A percentile compares a stretch with the other conserved stretches of the same genome.
Evolutionary conservation across 768 basidiomycete species (phyloP).

Genomic region (Nevesoporus exiguus): DNA sequence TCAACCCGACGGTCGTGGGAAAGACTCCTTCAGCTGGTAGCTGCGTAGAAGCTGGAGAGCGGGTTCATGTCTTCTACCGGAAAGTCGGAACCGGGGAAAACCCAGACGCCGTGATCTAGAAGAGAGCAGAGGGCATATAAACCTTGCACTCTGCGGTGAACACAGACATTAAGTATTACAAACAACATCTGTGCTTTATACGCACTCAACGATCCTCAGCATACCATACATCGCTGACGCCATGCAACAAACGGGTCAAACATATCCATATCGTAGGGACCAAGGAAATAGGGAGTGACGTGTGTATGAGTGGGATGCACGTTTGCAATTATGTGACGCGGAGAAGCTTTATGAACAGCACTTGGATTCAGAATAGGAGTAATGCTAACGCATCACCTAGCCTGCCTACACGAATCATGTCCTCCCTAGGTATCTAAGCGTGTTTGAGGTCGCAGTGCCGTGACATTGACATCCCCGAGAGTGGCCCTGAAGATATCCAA

Average conservation of each 20-base stretch:
- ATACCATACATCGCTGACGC: conserved; percentile 87
- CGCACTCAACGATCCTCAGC: conserved; percentile 76
- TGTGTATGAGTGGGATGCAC: conserved; percentile 88
- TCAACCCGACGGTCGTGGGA: conserved; percentile 91
- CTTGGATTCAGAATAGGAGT: not conserved
- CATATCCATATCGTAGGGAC: conserved; percentile 1
- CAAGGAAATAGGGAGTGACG: conserved; percentile 21
- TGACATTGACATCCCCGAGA: conserved; percentile 56
- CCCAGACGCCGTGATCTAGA: conserved; percentile 57
- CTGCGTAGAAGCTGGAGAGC: conserved; percentile 83
- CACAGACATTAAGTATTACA: not conserved
- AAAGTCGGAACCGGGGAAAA: conserved; percentile 85
- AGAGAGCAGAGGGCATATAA: conserved; percentile 86
- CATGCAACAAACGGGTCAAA: conserved; percentile 21
- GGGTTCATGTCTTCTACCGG: conserved; percentile 89
- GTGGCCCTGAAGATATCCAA: conserved; percentile 79
- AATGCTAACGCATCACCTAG: conserved; percentile 60
- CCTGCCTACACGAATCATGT: conserved; percentile 72
- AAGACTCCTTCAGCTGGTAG: conserved; percentile 72
- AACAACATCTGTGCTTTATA: not conserved
- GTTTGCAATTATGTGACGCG: conserved; percentile 68
- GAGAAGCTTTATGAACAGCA: not conserved
- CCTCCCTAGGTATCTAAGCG: conserved; percentile 79
- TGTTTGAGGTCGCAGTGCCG: conserved; percentile 82
- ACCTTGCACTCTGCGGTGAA: conserved; percentile 58